A percentile compares a stretch with the other conserved stretches of the same genome.
Conservation (phyloP, 768 basidiomycete genomes). For the Pulveroboletus sp. region DNA sequence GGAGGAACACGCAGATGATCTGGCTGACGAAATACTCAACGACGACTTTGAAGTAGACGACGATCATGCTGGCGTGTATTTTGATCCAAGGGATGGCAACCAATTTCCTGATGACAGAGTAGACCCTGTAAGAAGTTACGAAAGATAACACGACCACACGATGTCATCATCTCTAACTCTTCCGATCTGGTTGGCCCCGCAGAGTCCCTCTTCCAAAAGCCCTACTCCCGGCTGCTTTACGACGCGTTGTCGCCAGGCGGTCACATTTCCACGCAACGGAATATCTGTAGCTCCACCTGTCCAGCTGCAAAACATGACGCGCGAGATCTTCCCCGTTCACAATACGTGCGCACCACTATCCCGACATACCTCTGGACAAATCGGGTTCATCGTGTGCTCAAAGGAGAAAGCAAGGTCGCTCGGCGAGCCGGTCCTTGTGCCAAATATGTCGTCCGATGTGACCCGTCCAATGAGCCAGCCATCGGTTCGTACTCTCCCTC, state of each 20-base stretch:
- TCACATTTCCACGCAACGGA: slow-evolving; percentile 95
- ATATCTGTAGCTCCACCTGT: slow-evolving; percentile 91
- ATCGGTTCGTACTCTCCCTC: slow-evolving; percentile 54
- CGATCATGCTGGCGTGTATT: too few species aligned
- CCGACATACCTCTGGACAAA: slow-evolving; percentile 99
- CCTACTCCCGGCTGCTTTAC: slow-evolving; percentile 93
- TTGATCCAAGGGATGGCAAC: too few species aligned
- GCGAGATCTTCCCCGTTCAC: slow-evolving; percentile 74
- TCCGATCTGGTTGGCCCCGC: slow-evolving; percentile 98
- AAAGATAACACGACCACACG: slow-evolving; percentile 89
- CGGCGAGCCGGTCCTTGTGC: slow-evolving; percentile 84
- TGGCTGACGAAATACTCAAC: too few species aligned
- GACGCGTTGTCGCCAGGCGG: slow-evolving; percentile 89
- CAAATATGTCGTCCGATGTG: slow-evolving; percentile 85
- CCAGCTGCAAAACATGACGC: slow-evolving; percentile 68
- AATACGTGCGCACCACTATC: slow-evolving; percentile 95
- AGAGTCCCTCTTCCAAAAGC: slow-evolving; percentile 90
- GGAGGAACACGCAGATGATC: too few species aligned
- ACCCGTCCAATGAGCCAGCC: slow-evolving; percentile 78
- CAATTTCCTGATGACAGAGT: too few species aligned
- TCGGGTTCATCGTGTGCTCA: slow-evolving; percentile 90
- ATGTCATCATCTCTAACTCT: slow-evolving; percentile 98
- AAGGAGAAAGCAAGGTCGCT: slow-evolving; percentile 72
- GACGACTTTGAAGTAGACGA: too few species aligned
- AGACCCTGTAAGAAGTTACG: too few species aligned